A percentile compares a stretch with the other conserved stretches of the same genome.
These are phyloP conservation scores for Podospora fimiseda DNA, from an alignment of 495 filamentous ascomycete species.

Conservation along the genomic window DNA sequence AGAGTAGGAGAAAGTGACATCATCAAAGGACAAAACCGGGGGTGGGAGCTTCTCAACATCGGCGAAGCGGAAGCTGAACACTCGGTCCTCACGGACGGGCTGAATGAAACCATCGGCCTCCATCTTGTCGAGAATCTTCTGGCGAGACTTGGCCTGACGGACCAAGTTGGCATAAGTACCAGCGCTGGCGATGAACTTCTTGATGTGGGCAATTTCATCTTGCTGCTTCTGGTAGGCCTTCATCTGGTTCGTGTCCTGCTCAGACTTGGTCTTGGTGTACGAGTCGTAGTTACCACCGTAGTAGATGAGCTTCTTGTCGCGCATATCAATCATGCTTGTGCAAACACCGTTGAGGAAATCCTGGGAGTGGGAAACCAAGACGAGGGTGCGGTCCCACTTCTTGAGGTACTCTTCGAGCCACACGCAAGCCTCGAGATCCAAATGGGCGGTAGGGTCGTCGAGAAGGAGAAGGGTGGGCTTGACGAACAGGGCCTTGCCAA, in stretches of 20 bases:
- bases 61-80: slow-evolving; percentile 98
- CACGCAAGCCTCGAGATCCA: slow-evolving; percentile 98
- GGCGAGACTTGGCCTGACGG: slow-evolving; percentile 94
- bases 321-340: slow-evolving; percentile 98
- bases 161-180: slow-evolving; percentile 99
- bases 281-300: slow-evolving; percentile 99
- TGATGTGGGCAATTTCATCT: slow-evolving; percentile 98
- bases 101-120: slow-evolving; percentile 98
- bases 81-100: slow-evolving; percentile 73
- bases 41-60: slow-evolving; percentile 97
- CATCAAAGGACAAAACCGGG: slow-evolving; percentile 91
- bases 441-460: slow-evolving; percentile 97
- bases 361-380: slow-evolving; percentile 94
- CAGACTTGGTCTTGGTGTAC: slow-evolving; percentile 87
- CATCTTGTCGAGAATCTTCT: slow-evolving; percentile 99
- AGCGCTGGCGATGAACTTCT: slow-evolving; percentile 99
- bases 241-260: slow-evolving; percentile 96
- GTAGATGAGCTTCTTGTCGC: slow-evolving; percentile 82
- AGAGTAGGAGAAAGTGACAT: slow-evolving; percentile 97
- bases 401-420: slow-evolving; percentile 99
- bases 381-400: slow-evolving; percentile 98
- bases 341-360: slow-evolving; percentile 99
- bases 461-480: slow-evolving; percentile 92
- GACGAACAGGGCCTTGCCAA: slow-evolving; percentile 97
- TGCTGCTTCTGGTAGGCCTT: slow-evolving; percentile 99